Percentiles rank a stretch among this genome's conserved stretches.
Conservation (phyloP, 2,329 filamentous ascomycete genomes). For the Pestalotiopsis sp. region DNA sequence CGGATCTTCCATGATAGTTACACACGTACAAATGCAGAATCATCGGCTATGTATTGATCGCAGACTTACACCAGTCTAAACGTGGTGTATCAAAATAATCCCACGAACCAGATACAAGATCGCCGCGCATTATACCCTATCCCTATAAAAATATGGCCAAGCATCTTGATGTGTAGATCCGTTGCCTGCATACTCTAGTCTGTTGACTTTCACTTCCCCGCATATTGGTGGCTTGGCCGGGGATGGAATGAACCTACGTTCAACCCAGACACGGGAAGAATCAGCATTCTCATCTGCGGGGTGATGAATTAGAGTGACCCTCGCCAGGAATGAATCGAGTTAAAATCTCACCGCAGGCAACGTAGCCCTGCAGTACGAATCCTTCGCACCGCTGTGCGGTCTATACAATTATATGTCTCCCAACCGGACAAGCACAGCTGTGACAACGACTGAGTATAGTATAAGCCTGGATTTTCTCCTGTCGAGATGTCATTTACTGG, state of each 20-base stretch:
- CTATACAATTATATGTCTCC: not conserved
- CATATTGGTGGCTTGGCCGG: not conserved
- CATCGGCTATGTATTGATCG: too few species aligned
- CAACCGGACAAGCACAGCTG: not conserved
- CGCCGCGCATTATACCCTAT: too few species aligned
- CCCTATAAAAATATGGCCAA: too few species aligned
- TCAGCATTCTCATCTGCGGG: not conserved
- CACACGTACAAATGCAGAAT: too few species aligned
- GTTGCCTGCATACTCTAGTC: too few species aligned
- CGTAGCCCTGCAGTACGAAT: not conserved
- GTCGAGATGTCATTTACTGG: not conserved
- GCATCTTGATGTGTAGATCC: too few species aligned
- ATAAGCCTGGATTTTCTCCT: not conserved
- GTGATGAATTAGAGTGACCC: not conserved
- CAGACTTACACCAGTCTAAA: too few species aligned
- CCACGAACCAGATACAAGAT: too few species aligned
- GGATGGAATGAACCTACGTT: not conserved
- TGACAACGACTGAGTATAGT: not conserved
- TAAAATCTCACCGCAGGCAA: not conserved
- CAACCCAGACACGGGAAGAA: not conserved
- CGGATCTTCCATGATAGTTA: too few species aligned
- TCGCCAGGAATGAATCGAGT: not conserved
- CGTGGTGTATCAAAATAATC: too few species aligned
- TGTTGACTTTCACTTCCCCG: not conserved
- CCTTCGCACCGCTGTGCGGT: not conserved